These are phyloP conservation scores for Scheffersomyces spartinae DNA, from an alignment of 805 yeast species.

Conservation along the genomic window DNA sequence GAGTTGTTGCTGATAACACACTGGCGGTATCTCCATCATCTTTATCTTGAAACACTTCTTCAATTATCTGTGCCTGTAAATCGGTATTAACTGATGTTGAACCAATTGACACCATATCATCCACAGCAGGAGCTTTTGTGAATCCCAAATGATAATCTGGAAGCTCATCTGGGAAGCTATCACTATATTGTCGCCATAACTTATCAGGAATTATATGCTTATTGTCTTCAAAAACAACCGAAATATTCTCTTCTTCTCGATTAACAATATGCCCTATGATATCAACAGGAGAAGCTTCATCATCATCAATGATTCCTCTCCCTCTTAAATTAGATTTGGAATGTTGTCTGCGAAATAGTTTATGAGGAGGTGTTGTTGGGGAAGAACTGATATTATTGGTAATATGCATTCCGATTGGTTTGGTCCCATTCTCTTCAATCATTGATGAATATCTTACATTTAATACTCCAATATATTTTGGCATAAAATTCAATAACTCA, in stretches of 20 bases:
- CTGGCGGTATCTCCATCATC: slow-evolving; percentile 4
- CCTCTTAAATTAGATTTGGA: slow-evolving; percentile 1
- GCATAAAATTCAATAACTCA: slow-evolving; percentile 76
- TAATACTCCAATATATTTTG: slow-evolving; percentile 85
- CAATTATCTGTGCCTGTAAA: slow-evolving; percentile 25
- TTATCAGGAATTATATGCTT: slow-evolving; percentile 84
- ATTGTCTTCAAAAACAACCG: slow-evolving; percentile 86
- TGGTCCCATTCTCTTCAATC: slow-evolving; percentile 11
- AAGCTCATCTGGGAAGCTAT: slow-evolving; percentile 5
- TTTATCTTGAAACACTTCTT: slow-evolving; percentile 24
- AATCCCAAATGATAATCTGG: background rate
- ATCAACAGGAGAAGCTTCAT: slow-evolving; percentile 10
- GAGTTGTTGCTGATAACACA: too few relatives aligned
- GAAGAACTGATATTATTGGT: slow-evolving; percentile 1
- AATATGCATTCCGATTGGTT: background rate
- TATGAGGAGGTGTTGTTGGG: background rate
- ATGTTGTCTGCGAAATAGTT: background rate
- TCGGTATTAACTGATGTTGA: slow-evolving; percentile 26
- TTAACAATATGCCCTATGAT: background rate
- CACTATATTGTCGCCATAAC: slow-evolving; percentile 51
- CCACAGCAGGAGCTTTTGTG: slow-evolving; percentile 6
- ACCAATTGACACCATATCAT: too few relatives aligned
- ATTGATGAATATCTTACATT: slow-evolving; percentile 72
- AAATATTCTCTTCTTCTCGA: slow-evolving; percentile 9
- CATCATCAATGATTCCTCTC: slow-evolving; percentile 5